phyloP scores from a whole-genome alignment of 2,329 filamentous ascomycete genomes.

The Trichoderma asperellum region DNA sequence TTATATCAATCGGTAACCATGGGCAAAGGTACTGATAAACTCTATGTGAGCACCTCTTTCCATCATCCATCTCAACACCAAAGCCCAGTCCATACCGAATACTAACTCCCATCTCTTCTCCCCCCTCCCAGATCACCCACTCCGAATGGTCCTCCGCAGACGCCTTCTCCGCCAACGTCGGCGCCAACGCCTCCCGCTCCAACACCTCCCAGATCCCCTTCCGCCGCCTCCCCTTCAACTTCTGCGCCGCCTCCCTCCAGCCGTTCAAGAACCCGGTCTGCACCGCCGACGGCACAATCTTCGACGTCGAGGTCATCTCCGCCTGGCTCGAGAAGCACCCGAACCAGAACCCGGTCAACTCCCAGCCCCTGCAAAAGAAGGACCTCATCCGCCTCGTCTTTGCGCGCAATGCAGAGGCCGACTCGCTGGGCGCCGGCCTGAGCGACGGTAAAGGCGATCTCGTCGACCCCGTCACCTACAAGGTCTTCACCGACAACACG shows the following conservation, averaged over 20 bases:
- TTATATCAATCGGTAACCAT: conserved; percentile 34
- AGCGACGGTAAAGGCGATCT: conserved; percentile 72
- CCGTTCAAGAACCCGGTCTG: conserved; percentile 95
- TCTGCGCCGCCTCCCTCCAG: conserved; percentile 93
- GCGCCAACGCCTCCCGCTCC: conserved; percentile 63
- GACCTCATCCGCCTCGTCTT: conserved; percentile 93
- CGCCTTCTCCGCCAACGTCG: conserved; percentile 80
- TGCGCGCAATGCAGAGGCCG: conserved; percentile 79
- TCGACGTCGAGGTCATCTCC: conserved; percentile 92
- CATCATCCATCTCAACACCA: not conserved
- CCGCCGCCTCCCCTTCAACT: conserved; percentile 93
- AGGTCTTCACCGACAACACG: conserved; percentile 97
- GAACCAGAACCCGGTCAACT: conserved; percentile 87
- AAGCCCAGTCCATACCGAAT: not conserved
- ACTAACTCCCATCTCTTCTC: not conserved
- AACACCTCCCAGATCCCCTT: conserved; percentile 61
- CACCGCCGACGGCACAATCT: conserved; percentile 83
- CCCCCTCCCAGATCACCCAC: conserved; percentile 72
- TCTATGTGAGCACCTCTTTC: conserved; percentile 43
- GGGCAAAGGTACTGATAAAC: conserved; percentile 52
- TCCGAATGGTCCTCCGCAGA: conserved; percentile 95
- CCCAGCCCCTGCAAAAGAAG: conserved; percentile 73
- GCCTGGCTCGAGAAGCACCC: conserved; percentile 90
- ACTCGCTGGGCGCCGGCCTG: conserved; percentile 51
- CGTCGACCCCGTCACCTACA: conserved; percentile 95